Evolutionary conservation across 2,329 filamentous ascomycete species (phyloP).

Genomic region (Gnomoniopsis smithogilvyi): DNA sequence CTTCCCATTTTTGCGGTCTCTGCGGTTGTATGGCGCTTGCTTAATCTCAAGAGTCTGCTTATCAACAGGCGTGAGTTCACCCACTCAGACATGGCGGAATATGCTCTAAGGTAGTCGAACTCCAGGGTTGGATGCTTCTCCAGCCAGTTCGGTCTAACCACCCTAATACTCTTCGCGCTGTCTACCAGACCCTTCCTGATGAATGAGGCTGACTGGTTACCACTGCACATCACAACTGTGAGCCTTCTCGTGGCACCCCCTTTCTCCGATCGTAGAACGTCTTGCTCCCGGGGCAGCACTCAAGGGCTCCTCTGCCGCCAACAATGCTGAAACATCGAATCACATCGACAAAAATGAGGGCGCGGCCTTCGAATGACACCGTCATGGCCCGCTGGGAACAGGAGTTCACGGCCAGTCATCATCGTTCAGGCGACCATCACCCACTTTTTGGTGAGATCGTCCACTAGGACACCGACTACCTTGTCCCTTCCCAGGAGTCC

Average conservation of each 20-base stretch:
- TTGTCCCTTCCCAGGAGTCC: conserved; percentile 1
- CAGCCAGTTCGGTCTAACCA: not conserved
- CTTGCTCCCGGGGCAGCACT: too few species aligned
- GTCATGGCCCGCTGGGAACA: not conserved
- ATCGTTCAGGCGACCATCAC: not conserved
- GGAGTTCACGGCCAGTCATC: not conserved
- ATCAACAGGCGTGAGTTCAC: not conserved
- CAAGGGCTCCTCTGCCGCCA: too few species aligned
- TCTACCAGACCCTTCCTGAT: conserved; percentile 4
- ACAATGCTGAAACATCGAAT: too few species aligned
- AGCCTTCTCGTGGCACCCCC: not conserved
- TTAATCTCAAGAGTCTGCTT: not conserved
- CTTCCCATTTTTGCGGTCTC: not conserved
- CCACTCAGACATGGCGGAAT: not conserved
- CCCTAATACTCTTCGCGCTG: conserved; percentile 1
- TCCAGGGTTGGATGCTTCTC: not conserved
- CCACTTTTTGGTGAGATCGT: too few species aligned
- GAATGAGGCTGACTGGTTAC: not conserved
- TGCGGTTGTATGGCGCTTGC: not conserved
- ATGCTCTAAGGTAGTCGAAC: not conserved
- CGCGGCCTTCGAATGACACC: not conserved
- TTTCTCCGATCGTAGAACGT: not conserved
- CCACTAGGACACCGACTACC: too few species aligned
- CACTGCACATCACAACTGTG: not conserved
- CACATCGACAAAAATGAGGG: too few species aligned